A percentile compares a stretch with the other conserved stretches of the same genome.
Conservation (phyloP, 163 green algal species). For the Scenedesmus sp. region DNA sequence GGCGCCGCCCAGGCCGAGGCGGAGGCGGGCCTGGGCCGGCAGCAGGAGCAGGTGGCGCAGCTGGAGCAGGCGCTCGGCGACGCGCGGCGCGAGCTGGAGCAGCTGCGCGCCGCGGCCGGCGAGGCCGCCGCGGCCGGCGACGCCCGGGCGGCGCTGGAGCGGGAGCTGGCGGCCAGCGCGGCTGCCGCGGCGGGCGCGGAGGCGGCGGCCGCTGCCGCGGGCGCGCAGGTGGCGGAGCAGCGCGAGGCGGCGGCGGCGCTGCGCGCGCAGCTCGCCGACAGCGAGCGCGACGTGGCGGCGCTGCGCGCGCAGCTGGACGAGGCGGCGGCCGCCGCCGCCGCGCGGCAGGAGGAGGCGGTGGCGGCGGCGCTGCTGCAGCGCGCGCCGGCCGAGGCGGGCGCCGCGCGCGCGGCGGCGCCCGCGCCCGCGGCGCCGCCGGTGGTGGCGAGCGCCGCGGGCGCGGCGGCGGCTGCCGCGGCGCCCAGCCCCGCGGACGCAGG, state of each 20-base stretch:
- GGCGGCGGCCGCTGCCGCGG: not conserved
- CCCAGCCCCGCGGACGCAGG: not conserved
- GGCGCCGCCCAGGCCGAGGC: not conserved
- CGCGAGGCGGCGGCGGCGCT: no score
- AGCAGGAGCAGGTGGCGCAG: not conserved
- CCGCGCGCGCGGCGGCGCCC: no score
- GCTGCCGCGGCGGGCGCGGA: not conserved
- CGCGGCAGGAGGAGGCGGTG: no score
- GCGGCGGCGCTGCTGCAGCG: not conserved
- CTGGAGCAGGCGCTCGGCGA: slow-evolving; percentile 1
- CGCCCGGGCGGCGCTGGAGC: not conserved
- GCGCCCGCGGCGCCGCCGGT: not conserved
- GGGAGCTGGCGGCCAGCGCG: not conserved
- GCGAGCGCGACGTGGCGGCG: no score
- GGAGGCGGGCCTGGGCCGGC: not conserved
- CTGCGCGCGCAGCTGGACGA: no score
- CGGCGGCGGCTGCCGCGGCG: not conserved
- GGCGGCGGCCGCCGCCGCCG: no score
- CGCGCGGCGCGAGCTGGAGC: not conserved
- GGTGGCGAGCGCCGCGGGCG: not conserved
- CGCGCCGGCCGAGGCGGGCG: no score
- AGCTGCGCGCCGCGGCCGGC: not conserved
- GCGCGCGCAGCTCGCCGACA: no score
- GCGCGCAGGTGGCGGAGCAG: not conserved
- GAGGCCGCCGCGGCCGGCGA: no score